These are phyloP conservation scores for Tympanopsis confertula DNA, from an alignment of 2,329 filamentous ascomycete species.

Conservation along the genomic window DNA sequence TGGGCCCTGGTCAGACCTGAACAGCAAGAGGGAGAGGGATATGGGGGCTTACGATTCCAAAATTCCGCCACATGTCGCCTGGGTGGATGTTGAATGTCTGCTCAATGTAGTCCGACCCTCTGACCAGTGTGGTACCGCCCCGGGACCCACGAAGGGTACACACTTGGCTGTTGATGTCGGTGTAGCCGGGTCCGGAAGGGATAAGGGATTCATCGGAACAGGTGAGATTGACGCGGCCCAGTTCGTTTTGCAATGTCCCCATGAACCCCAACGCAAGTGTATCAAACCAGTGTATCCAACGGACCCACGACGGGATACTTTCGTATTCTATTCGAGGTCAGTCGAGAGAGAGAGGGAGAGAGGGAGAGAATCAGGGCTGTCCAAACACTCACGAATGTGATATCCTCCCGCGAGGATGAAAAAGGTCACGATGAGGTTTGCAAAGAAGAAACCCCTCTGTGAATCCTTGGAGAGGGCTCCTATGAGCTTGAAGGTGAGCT, in stretches of 20 bases:
- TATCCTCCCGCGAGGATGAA: conserved; percentile 58
- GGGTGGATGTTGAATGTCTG: conserved; percentile 38
- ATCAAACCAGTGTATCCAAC: conserved; percentile 54
- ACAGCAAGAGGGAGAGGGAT: conserved; percentile 54
- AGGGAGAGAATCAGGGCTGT: conserved; percentile 75
- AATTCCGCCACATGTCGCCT: conserved; percentile 45
- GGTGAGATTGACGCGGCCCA: conserved; percentile 40
- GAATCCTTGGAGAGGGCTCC: conserved; percentile 23
- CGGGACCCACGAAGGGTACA: conserved; percentile 45
- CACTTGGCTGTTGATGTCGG: conserved; percentile 35
- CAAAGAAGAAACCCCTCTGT: conserved; percentile 41
- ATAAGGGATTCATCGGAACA: conserved; percentile 37
- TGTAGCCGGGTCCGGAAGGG: conserved; percentile 33
- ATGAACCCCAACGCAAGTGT: conserved; percentile 63
- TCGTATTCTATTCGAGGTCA: too few species aligned
- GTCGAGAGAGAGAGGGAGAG: conserved; percentile 53
- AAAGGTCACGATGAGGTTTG: conserved; percentile 33
- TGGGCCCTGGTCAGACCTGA: conserved; percentile 60
- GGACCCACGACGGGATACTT: conserved; percentile 56
- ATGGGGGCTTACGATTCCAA: conserved; percentile 57
- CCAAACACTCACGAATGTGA: conserved; percentile 67
- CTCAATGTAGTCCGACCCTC: conserved; percentile 44
- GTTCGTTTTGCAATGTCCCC: conserved; percentile 59
- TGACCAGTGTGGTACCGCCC: conserved; percentile 32
- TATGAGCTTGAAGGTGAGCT: conserved; percentile 59